Percentiles rank a stretch among this genome's conserved stretches.
Evolutionary conservation across 768 basidiomycete genomes (phyloP).

Genomic region (Lyophyllum decastes): DNA sequence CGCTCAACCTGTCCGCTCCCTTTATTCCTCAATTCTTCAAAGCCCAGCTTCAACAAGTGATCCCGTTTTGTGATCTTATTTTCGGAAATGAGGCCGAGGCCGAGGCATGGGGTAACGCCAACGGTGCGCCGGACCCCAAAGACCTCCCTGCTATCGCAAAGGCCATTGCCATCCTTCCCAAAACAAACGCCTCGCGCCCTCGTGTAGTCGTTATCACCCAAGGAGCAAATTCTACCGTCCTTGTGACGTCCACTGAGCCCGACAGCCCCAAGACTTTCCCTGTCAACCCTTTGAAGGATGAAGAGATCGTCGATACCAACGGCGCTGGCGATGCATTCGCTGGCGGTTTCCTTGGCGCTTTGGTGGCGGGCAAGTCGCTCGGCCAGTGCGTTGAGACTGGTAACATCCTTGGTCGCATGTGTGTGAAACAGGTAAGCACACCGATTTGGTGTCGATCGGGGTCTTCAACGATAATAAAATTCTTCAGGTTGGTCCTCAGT

Average conservation of each 20-base stretch:
- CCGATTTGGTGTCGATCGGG: background rate
- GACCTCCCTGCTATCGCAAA: constrained; percentile 71
- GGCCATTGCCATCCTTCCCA: constrained; percentile 72
- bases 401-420: constrained; percentile 84
- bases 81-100: constrained; percentile 98
- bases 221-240: constrained; percentile 75
- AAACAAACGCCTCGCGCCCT: constrained; percentile 73
- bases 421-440: constrained; percentile 69
- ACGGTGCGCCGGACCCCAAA: constrained; percentile 65
- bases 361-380: constrained; percentile 73
- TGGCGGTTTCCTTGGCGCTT: constrained; percentile 91
- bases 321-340: constrained; percentile 98
- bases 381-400: constrained; percentile 82
- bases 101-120: constrained; percentile 77
- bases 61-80: constrained; percentile 85
- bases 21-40: constrained; percentile 96
- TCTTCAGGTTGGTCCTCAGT: constrained; percentile 50
- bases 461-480: background rate
- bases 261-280: constrained; percentile 56
- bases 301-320: constrained; percentile 92
- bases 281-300: constrained; percentile 58
- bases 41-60: constrained; percentile 73
- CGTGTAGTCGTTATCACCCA: constrained; percentile 92
- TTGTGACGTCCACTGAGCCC: constrained; percentile 62
- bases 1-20: constrained; percentile 93